phyloP scores from a whole-genome alignment of 352 stramenopile species.

The Elongisporangium senticosum region DNA sequence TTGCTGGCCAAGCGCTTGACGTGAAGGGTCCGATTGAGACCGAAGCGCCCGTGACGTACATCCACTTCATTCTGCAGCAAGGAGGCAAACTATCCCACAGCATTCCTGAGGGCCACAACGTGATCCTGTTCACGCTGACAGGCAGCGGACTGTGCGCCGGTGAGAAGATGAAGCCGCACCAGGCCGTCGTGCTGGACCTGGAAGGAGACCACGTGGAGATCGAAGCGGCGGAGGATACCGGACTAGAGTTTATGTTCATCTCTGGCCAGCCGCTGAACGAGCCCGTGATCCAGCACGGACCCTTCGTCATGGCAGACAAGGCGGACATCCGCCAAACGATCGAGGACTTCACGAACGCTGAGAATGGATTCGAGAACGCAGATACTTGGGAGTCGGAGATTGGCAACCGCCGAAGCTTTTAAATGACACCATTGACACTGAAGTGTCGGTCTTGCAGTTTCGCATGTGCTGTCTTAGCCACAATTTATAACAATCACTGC shows the following conservation, averaged over 20 bases:
- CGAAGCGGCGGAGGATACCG: slow-evolving; percentile 27
- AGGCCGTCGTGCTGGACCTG: slow-evolving; percentile 16
- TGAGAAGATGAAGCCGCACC: slow-evolving; percentile 21
- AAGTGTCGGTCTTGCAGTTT: too few relatives aligned
- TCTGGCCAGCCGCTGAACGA: slow-evolving; percentile 50
- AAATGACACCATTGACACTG: too few relatives aligned
- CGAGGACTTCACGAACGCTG: slow-evolving; percentile 36
- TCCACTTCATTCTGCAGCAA: slow-evolving; percentile 45
- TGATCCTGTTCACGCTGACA: slow-evolving; percentile 30
- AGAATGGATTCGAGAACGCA: slow-evolving; percentile 70
- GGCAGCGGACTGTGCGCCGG: slow-evolving; percentile 23
- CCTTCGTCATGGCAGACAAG: slow-evolving; percentile 72
- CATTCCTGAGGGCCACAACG: slow-evolving; percentile 33
- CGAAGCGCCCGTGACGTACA: slow-evolving; percentile 42
- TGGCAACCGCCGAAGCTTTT: slow-evolving; percentile 18
- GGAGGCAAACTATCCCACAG: slow-evolving; percentile 27
- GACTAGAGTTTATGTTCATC: slow-evolving; percentile 49
- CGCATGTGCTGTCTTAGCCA: too few relatives aligned
- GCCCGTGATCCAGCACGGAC: slow-evolving; percentile 48
- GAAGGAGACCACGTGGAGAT: slow-evolving; percentile 9
- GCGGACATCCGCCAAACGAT: slow-evolving; percentile 51
- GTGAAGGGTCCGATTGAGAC: slow-evolving; percentile 36
- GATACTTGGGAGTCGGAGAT: slow-evolving; percentile 44
- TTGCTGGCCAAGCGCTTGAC: slow-evolving; percentile 44
- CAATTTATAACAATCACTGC: too few relatives aligned